Conservation (phyloP, 768 basidiomycete species). For the Mycena chlorophos region DNA sequence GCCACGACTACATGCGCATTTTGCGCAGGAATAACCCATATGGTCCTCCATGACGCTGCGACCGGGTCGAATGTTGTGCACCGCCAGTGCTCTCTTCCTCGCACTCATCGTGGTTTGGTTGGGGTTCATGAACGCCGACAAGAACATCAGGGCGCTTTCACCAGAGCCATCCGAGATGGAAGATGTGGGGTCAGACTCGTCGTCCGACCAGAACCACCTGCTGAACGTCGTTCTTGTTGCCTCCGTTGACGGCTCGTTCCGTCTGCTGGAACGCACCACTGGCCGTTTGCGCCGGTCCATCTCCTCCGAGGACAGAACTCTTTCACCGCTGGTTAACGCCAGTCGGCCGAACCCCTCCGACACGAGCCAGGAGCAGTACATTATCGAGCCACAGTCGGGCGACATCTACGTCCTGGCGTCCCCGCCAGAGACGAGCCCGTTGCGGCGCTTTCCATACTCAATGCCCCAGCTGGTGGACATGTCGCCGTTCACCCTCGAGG, state of each 20-base stretch:
- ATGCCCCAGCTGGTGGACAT: conserved; percentile 92
- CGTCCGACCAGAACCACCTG: conserved; percentile 64
- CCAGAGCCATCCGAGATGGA: too few species aligned
- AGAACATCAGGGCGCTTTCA: too few species aligned
- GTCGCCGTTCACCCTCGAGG: conserved; percentile 76
- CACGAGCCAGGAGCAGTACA: conserved; percentile 62
- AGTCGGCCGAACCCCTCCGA: conserved; percentile 31
- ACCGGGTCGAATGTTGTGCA: too few species aligned
- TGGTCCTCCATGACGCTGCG: too few species aligned
- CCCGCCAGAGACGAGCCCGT: conserved; percentile 59
- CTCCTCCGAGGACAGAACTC: conserved; percentile 64
- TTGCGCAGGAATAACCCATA: too few species aligned
- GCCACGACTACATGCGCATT: too few species aligned
- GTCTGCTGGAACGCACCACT: conserved; percentile 86
- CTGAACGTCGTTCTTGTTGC: conserved; percentile 86
- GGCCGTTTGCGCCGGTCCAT: conserved; percentile 88
- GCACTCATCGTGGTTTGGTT: too few species aligned
- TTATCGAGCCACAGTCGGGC: conserved; percentile 93
- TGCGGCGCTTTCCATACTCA: conserved; percentile 87
- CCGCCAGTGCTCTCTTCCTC: too few species aligned
- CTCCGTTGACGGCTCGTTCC: conserved; percentile 92
- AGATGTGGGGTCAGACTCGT: too few species aligned
- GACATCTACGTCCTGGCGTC: conserved; percentile 85
- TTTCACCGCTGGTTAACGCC: too few species aligned
- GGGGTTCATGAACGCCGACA: too few species aligned